A percentile compares a stretch with the other conserved stretches of the same genome.
Evolutionary conservation across 805 yeast species (phyloP).

Genomic region (Myxozyma sirexii): DNA sequence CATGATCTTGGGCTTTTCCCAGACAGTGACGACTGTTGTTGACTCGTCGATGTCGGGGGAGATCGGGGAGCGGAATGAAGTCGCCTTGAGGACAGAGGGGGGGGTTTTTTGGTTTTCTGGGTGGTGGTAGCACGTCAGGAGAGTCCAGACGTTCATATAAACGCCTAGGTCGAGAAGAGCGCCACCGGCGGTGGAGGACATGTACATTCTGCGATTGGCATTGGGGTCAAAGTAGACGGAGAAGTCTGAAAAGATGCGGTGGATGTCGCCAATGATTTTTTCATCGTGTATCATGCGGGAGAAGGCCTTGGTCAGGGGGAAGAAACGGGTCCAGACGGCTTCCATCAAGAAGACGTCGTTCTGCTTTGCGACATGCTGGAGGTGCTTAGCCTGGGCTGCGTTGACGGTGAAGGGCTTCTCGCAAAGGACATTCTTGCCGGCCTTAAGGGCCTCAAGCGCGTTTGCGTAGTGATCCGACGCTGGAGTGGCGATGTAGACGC

Average conservation of each 20-base stretch:
- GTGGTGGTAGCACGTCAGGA: slow-evolving; percentile 29
- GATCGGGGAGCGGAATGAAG: background rate
- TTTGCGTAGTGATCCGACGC: slow-evolving; percentile 54
- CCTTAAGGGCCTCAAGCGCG: slow-evolving; percentile 47
- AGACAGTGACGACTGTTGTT: slow-evolving; percentile 15
- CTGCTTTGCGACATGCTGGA: slow-evolving; percentile 49
- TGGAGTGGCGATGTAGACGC: slow-evolving; percentile 57
- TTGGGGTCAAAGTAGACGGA: slow-evolving; percentile 40
- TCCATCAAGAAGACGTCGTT: slow-evolving; percentile 57
- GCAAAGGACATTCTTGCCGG: slow-evolving; percentile 54
- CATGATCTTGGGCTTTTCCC: slow-evolving; percentile 17
- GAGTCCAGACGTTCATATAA: slow-evolving; percentile 51
- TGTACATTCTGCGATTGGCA: no score
- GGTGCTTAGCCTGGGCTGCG: slow-evolving; percentile 47
- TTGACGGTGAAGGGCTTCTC: slow-evolving; percentile 60
- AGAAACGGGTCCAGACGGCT: slow-evolving; percentile 54
- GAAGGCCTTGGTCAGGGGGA: slow-evolving; percentile 49
- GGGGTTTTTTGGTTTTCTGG: slow-evolving; percentile 11
- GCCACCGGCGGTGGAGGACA: slow-evolving; percentile 63
- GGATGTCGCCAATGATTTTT: slow-evolving; percentile 50
- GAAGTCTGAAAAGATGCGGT: slow-evolving; percentile 51
- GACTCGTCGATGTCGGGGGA: slow-evolving; percentile 16
- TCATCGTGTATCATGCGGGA: slow-evolving; percentile 47
- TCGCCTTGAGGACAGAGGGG: slow-evolving; percentile 14
- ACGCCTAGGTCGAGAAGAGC: slow-evolving; percentile 60